Base-by-base conservation (phyloP, 495 filamentous ascomycete species). In the Aspergillus campestris region DNA sequence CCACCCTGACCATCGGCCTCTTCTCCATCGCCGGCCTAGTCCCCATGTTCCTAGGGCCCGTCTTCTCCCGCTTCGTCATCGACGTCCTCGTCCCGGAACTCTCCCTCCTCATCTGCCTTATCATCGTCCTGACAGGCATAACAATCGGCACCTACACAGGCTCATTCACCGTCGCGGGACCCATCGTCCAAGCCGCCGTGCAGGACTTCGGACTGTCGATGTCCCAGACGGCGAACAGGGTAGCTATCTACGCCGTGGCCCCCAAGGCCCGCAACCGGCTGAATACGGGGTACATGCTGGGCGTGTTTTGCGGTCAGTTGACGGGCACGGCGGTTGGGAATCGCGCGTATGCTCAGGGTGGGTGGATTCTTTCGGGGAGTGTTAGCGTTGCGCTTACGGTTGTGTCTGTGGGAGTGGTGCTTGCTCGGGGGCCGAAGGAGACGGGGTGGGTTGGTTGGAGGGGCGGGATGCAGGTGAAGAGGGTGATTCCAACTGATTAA, bases 281-380 rank as follows among this genome's bases (percentile, higher is more conserved):
- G 15, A 94, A 94, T 55, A 92, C 88, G 2, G 82, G 79, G 3
- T 94, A 86, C 54, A 91, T 91, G 87, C 71, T 90, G 3, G 69
- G 71, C 8, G 74, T 74, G 1, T 92, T 90, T 57, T 76, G 73
- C 36, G 87, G 87, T 0, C 87, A 92, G 66, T 60, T 94, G 14
- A 79, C 78, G 47, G 87, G 87, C 0, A 91, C 87, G 1, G 70
- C 81, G 4, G 82, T 79, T 7, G 87, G 86, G 0, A 87, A 86
- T 53, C 62, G 73, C 28, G 56, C 89, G 4, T 91, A 86, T 61
- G 80, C 83, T 7, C 48, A 70, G 14, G 75, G 74, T 0, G 87
- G 87, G 0, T 91, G 87, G 87, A 67, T 79, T 8, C 72, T 73
- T 37, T 82, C 78, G 36, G 83, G 83, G 8, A 78, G 78, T 51